Base-by-base conservation (phyloP, 2,329 filamentous ascomycete genomes). In the Fusarium scirpi region DNA sequence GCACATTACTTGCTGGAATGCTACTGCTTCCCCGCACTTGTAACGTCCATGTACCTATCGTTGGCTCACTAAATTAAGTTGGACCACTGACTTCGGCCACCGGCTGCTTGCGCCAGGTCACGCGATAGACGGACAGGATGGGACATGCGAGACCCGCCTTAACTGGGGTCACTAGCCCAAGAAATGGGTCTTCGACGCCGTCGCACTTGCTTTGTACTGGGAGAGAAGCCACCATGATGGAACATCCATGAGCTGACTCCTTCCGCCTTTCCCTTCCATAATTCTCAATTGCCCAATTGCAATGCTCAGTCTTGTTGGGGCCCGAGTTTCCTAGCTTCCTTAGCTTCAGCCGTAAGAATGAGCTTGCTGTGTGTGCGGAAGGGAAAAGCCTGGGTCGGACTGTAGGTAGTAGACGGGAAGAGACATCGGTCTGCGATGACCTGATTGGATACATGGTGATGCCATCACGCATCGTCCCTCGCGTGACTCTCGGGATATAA, bases 41-140 rank as follows among this genome's bases (percentile, higher is more conserved):
- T 51, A 58, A 67, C 46, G 40, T 63, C 60, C 34, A 32, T 25
- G 18, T 15, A 43, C 15, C 13, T 13, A 25, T 52, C 24, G 56
- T 29, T 55, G 20, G 27, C 25, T 38, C 16, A 38, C 27, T 12
- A 27, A 38, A 41, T 40, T 27, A 62, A 46, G 58, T 72, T 65
- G 58, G 58, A 63, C 54, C 46, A 58, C 57, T 72, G 61, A 71
- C 67, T 74, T 75, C 62, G 58, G 57, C 52, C 65, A 65, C 56
- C 59, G 59, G 71, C 74, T 74, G 72, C 64, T 77, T 78, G 76
- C 76, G 75, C 74, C 74, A 74, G 76, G 76, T 78, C 76, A 77
- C 76, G 75, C 76, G 76, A 78, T 78, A 61, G 53, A 72, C 63
- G 63, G 68, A 67, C 62, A 69, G 70, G 67, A 73, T 76, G 73